Conservation (phyloP, 768 basidiomycete genomes). For the Lentinula boryana region DNA sequence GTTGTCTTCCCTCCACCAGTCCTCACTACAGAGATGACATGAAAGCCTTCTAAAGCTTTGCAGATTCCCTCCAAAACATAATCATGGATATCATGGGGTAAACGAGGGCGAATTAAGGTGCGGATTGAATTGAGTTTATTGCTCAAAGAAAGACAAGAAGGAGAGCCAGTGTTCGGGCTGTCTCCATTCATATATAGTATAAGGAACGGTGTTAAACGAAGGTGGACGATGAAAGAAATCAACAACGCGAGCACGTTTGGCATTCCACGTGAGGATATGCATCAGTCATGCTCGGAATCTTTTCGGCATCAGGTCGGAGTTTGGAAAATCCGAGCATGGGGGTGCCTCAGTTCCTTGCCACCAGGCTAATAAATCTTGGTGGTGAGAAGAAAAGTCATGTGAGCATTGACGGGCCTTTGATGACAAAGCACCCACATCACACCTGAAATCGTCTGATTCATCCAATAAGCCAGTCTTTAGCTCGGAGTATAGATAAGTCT, state of each 20-base stretch:
- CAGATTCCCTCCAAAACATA: constrained; percentile 7
- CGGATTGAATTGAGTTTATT: no score
- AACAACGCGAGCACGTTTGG: neutral
- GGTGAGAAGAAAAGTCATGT: no score
- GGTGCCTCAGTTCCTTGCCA: no score
- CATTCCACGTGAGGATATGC: neutral
- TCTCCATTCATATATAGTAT: neutral
- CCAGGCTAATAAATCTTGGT: no score
- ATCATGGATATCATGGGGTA: no score
- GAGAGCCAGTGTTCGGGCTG: no score
- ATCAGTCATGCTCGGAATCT: neutral
- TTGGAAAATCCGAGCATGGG: no score
- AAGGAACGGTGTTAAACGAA: neutral
- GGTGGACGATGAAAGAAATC: no score
- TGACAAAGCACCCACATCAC: neutral
- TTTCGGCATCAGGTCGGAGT: no score
- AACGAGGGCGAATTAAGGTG: no score
- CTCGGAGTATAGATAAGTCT: no score
- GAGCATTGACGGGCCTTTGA: neutral
- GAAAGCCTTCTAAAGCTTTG: constrained; percentile 14
- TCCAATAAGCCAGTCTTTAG: neutral
- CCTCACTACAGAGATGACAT: constrained; percentile 14
- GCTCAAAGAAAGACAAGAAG: no score
- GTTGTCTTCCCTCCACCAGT: constrained; percentile 19
- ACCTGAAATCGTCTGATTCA: neutral